Conservation (phyloP, 192 early-diverging fungal genomes). For the Oehlia diaphana region DNA sequence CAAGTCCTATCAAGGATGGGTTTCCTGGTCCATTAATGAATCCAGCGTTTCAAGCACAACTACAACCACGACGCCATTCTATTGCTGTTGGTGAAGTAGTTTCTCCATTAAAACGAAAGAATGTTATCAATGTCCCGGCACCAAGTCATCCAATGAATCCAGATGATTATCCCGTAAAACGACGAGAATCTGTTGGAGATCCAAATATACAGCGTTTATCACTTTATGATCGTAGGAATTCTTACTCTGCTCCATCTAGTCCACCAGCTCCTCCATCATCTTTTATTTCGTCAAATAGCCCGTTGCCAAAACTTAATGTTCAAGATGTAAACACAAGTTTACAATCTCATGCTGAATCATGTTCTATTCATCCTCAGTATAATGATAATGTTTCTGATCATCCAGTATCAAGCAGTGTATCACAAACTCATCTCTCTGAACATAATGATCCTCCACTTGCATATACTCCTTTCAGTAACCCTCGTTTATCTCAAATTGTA, state of each 20-base stretch:
- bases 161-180: conserved; percentile 33
- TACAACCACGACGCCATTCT: conserved; percentile 27
- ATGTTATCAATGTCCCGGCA: background rate
- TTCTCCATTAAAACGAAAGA: conserved; percentile 27
- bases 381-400: conserved; percentile 14
- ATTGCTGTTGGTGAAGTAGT: conserved; percentile 27
- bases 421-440: conserved; percentile 18
- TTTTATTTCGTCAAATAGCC: conserved; percentile 23
- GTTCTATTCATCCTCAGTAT: background rate
- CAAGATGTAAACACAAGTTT: conserved; percentile 11
- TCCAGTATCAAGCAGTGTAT: background rate
- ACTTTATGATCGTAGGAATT: conserved; percentile 39
- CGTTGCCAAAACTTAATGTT: conserved; percentile 33
- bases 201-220: conserved; percentile 26
- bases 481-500: conserved; percentile 31
- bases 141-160: conserved; percentile 27
- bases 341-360: conserved; percentile 21
- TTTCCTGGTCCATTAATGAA: conserved; percentile 31
- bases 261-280: conserved; percentile 40
- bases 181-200: conserved; percentile 33
- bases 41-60: conserved; percentile 28
- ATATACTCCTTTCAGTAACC: conserved; percentile 21
- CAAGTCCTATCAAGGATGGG: conserved; percentile 26
- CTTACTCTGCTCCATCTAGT: conserved; percentile 47
- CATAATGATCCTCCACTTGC: conserved; percentile 21